A percentile compares a stretch with the other conserved stretches of the same genome.
Evolutionary conservation across 306 rosid genomes (phyloP).

Genomic region (Crotalaria pallida): DNA sequence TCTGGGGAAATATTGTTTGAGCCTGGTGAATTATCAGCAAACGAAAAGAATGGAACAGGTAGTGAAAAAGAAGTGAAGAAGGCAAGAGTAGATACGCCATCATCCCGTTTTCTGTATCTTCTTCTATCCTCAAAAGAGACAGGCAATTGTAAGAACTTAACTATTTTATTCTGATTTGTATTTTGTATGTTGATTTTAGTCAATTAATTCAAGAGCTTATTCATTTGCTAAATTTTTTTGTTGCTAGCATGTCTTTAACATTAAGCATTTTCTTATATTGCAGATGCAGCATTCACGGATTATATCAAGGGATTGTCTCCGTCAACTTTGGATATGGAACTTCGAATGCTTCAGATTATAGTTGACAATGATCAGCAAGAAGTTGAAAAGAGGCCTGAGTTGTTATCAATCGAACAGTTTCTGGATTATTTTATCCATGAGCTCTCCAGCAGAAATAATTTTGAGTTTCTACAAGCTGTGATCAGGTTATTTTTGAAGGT

Average conservation of each 20-base stretch:
- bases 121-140: conserved; percentile 57
- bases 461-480: conserved; percentile 91
- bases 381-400: conserved; percentile 56
- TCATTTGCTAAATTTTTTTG: not conserved
- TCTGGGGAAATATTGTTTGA: conserved; percentile 88
- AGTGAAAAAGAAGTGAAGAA: conserved; percentile 28
- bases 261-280: not conserved
- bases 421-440: conserved; percentile 74
- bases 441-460: conserved; percentile 71
- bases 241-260: not conserved
- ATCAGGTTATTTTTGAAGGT: conserved; percentile 86
- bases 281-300: conserved; percentile 78
- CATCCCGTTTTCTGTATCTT: conserved; percentile 53
- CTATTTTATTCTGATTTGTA: conserved; percentile 11
- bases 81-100: conserved; percentile 29
- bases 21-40: conserved; percentile 40
- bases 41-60: conserved; percentile 29
- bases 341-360: conserved; percentile 77
- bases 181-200: not conserved
- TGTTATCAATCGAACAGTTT: conserved; percentile 56
- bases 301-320: conserved; percentile 74
- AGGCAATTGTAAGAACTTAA: conserved; percentile 45
- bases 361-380: conserved; percentile 60
- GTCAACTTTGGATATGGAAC: conserved; percentile 83
- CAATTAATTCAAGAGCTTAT: not conserved